phyloP scores from a whole-genome alignment of 352 stramenopile genomes.

The Discostella stelligera region DNA sequence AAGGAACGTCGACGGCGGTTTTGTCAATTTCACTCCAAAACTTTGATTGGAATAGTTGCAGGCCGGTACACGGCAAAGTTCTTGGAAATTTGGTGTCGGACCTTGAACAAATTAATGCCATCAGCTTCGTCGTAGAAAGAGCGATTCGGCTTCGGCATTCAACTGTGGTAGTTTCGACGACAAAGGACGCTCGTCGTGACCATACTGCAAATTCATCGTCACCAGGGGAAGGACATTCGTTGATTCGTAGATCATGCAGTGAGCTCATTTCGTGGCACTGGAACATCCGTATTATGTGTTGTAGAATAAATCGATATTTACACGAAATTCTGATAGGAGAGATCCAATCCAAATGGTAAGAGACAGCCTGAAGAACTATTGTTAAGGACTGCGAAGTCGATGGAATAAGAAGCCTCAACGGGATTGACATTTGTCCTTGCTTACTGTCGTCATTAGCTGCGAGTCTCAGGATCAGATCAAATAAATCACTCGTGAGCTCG shows the following conservation, averaged over 20 bases:
- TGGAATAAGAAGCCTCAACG: constrained; percentile 32
- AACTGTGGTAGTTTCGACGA: constrained; percentile 26
- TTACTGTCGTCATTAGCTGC: constrained; percentile 38
- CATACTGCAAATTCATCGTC: constrained; percentile 21
- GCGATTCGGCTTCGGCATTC: constrained; percentile 29
- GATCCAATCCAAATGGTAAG: constrained; percentile 47
- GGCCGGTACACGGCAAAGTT: constrained; percentile 16
- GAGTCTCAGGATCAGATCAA: constrained; percentile 47
- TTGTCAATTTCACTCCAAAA: constrained; percentile 48
- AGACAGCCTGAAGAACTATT: constrained; percentile 38
- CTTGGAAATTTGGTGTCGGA: background rate
- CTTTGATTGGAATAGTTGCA: constrained; percentile 36
- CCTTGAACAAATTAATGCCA: constrained; percentile 36
- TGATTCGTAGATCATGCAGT: background rate
- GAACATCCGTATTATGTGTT: constrained; percentile 26
- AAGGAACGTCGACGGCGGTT: constrained; percentile 6
- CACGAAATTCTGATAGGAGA: constrained; percentile 23
- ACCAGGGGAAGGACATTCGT: background rate
- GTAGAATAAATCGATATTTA: constrained; percentile 36
- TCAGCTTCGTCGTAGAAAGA: constrained; percentile 44
- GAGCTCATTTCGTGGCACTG: constrained; percentile 4
- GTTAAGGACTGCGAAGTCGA: constrained; percentile 44
- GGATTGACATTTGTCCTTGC: constrained; percentile 30
- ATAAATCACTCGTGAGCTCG: constrained; percentile 48
- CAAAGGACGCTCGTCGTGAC: constrained; percentile 23